phyloP scores from a whole-genome alignment of 306 rosid genomes.

The Urtica urens region DNA sequence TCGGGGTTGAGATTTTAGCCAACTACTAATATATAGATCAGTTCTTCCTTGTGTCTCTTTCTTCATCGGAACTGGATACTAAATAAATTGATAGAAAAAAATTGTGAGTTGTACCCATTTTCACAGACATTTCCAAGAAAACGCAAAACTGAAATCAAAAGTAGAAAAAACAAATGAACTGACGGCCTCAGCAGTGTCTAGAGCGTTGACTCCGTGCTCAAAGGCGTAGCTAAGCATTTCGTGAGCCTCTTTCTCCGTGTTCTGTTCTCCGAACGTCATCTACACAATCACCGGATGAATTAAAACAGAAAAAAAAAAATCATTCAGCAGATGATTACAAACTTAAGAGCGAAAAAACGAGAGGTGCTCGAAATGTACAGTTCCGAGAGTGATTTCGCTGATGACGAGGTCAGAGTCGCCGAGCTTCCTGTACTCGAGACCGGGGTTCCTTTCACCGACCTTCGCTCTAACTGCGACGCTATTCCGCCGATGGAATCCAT shows the following conservation, averaged over 20 bases:
- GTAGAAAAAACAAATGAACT: constrained; percentile 14
- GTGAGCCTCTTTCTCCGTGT: constrained; percentile 80
- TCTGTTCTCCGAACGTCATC: constrained; percentile 94
- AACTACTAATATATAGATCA: constrained; percentile 62
- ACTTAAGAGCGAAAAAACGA: not conserved
- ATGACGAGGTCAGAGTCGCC: constrained; percentile 80
- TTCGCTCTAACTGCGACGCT: too few species aligned
- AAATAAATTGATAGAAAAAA: not conserved
- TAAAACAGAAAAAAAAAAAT: too few species aligned
- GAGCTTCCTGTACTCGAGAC: constrained; percentile 50
- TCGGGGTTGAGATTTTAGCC: constrained; percentile 78
- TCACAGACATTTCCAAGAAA: not conserved
- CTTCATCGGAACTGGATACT: constrained; percentile 83
- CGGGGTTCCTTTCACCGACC: too few species aligned
- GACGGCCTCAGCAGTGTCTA: constrained; percentile 77
- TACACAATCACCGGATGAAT: too few species aligned
- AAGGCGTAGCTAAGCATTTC: constrained; percentile 59
- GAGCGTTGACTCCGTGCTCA: constrained; percentile 59
- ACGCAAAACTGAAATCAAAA: not conserved
- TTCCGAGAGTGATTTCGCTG: constrained; percentile 78
- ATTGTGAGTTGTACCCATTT: too few species aligned
- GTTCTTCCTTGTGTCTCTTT: constrained; percentile 83
- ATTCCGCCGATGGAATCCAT: too few species aligned
- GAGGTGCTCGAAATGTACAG: constrained; percentile 25
- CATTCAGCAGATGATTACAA: too few species aligned